These are phyloP conservation scores for Candida glaebosa DNA, from an alignment of 805 yeast genomes.

Conservation along the genomic window DNA sequence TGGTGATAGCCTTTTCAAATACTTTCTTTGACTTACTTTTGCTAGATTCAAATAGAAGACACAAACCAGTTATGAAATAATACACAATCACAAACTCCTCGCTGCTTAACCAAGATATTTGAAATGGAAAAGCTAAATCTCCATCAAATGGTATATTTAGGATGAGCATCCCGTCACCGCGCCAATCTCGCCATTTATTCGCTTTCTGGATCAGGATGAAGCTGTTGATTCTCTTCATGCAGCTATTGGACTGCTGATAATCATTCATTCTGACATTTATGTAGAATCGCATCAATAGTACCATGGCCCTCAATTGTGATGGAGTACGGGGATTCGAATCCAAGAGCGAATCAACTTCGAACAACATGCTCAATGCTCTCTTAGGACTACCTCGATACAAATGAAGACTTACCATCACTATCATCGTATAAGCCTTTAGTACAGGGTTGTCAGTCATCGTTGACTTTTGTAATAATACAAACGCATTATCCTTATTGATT, in stretches of 20 bases:
- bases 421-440: constrained; percentile 19
- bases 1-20: constrained; percentile 32
- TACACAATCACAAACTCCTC: constrained; percentile 40
- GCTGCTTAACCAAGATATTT: constrained; percentile 39
- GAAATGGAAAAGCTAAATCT: constrained; percentile 12
- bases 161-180: constrained; percentile 22
- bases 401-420: constrained; percentile 27
- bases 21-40: constrained; percentile 31
- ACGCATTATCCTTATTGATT: constrained; percentile 21
- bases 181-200: constrained; percentile 25
- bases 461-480: constrained; percentile 15
- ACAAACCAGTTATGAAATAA: constrained; percentile 42
- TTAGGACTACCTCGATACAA: constrained; percentile 26
- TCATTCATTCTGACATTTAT: constrained; percentile 26
- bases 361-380: constrained; percentile 14
- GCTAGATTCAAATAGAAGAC: constrained; percentile 30
- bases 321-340: constrained; percentile 12
- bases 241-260: constrained; percentile 16
- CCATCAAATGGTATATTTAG: background rate
- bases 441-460: constrained; percentile 6
- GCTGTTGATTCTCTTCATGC: constrained; percentile 19
- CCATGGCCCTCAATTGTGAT: constrained; percentile 31
- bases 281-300: constrained; percentile 20
- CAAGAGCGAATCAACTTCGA: constrained; percentile 14
- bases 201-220: constrained; percentile 19